Evolutionary conservation across 1,284 basidiomycete genomes (phyloP), one percentile per base, ranked within the genome.

Genomic region (Xanthoconium separans): DNA sequence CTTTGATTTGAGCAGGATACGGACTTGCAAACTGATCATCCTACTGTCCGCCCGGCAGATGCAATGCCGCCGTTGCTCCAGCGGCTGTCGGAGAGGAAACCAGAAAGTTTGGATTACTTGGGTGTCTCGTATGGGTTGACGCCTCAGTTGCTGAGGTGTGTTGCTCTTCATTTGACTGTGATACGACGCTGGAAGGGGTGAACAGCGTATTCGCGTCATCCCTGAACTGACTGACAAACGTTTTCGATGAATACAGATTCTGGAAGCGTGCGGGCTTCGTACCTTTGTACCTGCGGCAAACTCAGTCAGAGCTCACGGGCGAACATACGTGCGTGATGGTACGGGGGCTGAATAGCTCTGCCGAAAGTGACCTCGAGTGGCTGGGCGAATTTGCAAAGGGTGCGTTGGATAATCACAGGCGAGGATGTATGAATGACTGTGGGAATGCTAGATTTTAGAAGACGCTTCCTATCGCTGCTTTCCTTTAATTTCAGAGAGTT

Each of bases 71-170:
- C 97, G 1, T 80, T 99, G 6, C 81, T 99, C 2, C 93, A 96
- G 67, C 85, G 94, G 4, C 80, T 99, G 8, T 87, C 90, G 1
- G 95, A 98, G 70, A 83, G 89, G 37, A 90, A 89, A 71, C 96
- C 97, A 0, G 95, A 98, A 67, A 79, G 76, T 43, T 78, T 99
- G 33, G 96, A 99, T 72, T 99, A 97, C 71, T 78, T 99, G 7
- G 96, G 97, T 44, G 96, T 98, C 1, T 96, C 93, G 29, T 99
- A 97, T 69, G 97, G 97, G 11, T 77, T 99, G 46, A 98, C 96
- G 0, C 83, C 92, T 3, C 86, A 85, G 62, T 79, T 99, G 1
- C 81, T 99, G 50, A 80, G 92, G 79, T 86, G 54, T 16, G 72
- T 60, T 13, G 20, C 18, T 29, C 15, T 51, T 10, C 22, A 15